Evolutionary conservation across 306 rosid species (phyloP), one percentile per base, ranked within the genome.

Genomic region (Vachellia pachyceras): DNA sequence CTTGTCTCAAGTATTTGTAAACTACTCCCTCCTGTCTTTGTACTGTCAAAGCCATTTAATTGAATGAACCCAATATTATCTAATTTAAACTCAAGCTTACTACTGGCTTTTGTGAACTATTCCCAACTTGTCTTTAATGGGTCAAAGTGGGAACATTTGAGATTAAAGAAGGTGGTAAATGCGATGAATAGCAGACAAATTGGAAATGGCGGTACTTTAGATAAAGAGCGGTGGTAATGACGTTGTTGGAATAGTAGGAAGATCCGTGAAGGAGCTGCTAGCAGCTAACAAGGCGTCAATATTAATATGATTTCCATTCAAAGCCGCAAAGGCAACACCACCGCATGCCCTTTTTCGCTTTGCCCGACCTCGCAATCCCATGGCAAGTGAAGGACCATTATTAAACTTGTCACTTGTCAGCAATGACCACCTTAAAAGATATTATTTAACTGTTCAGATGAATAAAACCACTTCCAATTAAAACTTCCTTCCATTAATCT

Each of bases 121-220:
- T 45, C 47, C 67, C 73, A 18, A 14, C 3, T 45, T n/a, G 73
- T 22, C 76, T 84, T 84, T 14, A 15, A 23, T 63, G 71, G 72
- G 87, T 80, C 87, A 80, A 70, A 70, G 22, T 70, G 13, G 10
- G 13, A 54, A 76, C 22, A 50, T 76, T 63, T 82, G 77, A 18
- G 82, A 55, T 55, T 54, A 72, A 58, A 69, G 58, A 52, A 52
- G 49, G 5, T 3, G 46, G 46, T 17, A 17, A 37, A 20, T 36
- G 75, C 49, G 22, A 14, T 25, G 18, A 45, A 58, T 23, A 70
- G 57, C 75, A 70, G 75, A 70, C 75, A 42, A 44, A 45, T 44
- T 45, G 75, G 75, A 70, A 70, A 44, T 45, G 75, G 33, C 37
- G 22, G 1, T 23, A 70, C 40, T 45, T 23, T 14, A n/a, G 3